Base-by-base conservation (phyloP, 371 early-diverging fungal species). In the Lichtheimia corymbifera region DNA sequence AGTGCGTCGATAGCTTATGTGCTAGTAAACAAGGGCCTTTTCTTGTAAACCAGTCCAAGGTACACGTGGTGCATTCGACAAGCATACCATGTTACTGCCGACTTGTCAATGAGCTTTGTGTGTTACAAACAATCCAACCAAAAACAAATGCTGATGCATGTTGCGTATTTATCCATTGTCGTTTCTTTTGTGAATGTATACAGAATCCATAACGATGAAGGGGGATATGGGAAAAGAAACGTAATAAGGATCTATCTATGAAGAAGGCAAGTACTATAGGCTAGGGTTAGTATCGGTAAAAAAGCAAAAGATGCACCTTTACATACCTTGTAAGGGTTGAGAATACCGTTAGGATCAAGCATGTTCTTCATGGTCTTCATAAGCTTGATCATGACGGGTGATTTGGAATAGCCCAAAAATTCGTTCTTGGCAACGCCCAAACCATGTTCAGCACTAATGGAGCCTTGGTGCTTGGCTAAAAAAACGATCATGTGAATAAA, bases 291-390 rank as follows among this genome's bases (percentile, higher is more conserved):
- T 35, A 22, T 18, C 24, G 6, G 43, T 25, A 4, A 5, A 4
- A 5, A 47, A 5, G 14, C 17, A 6, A n/a, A 7, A 1, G 14
- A 25, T 47, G 6, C 12, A 45, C 22, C 43, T 25, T 22, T 17
- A 53, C 50, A 25, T 68, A 77, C 78, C 76, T 89, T 87, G 83
- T 93, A 93, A 11, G 95, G 95, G 63, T 94, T 94, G 83, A 94
- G 80, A 42, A 94, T 93, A 30, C 82, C 85, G 58, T 93, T 86
- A 15, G 95, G 94, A 75, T 94, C 95, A 50, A 94, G 76, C 63
- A 88, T 62, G 15, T 83, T 59, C 74, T 94, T 94, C 65, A 93
- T 76, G 2, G 82, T 75, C 65, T 83, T 81, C 95, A 94, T 94
- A 52, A 88, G 59, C 17, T 82, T 45, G 20, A 91, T 87, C 88